Evolutionary conservation across 2,329 filamentous ascomycete genomes (phyloP).

Genomic region (Paecilomyces sp.): DNA sequence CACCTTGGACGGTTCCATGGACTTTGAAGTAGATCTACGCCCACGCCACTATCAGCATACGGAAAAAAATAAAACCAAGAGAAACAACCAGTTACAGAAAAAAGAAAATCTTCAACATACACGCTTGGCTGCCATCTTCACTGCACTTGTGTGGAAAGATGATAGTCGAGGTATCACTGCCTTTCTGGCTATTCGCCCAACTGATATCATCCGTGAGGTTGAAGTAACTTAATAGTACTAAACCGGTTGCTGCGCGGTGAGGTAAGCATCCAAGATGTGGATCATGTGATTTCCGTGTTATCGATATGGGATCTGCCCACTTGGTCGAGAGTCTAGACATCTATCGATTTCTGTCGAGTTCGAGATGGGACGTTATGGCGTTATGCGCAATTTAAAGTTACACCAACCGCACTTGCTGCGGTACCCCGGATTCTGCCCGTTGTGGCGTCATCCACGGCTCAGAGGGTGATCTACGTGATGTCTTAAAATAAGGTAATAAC

Average conservation of each 20-base stretch:
- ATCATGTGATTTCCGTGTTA: not conserved
- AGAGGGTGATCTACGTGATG: no score
- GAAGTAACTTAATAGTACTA: not conserved
- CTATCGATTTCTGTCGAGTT: not conserved
- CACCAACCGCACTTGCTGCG: not conserved
- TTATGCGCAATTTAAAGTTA: not conserved
- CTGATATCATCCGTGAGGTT: not conserved
- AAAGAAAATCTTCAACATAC: not conserved
- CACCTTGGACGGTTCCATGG: conserved; percentile 66
- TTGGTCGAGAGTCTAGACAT: not conserved
- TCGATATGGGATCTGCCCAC: not conserved
- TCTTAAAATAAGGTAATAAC: not conserved
- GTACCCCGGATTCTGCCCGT: not conserved
- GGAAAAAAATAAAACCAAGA: not conserved
- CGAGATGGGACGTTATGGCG: not conserved
- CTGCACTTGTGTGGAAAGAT: not conserved
- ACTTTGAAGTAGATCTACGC: conserved; percentile 39
- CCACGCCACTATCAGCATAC: not conserved
- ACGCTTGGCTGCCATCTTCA: not conserved
- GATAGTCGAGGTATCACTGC: not conserved
- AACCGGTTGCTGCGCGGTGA: not conserved
- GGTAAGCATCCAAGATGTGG: not conserved
- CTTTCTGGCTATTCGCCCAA: not conserved
- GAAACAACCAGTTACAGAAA: not conserved
- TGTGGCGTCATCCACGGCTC: not conserved